Conservation (phyloP, 176 grass and related monocot genomes). For the Bolboschoenus planiculmis region DNA sequence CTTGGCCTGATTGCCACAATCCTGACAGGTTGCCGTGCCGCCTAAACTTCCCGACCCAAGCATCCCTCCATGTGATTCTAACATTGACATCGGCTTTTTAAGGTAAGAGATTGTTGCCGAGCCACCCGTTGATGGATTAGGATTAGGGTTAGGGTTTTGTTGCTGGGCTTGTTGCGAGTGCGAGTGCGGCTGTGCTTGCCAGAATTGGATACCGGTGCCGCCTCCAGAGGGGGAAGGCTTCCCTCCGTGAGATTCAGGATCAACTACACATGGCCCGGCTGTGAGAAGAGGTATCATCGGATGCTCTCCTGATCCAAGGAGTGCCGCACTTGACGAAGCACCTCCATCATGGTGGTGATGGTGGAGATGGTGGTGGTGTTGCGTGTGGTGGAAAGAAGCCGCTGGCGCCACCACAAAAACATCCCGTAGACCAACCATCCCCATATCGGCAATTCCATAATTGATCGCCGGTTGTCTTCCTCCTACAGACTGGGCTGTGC, state of each 20-base stretch:
- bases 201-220: constrained; percentile 55
- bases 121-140: background rate
- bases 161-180: background rate
- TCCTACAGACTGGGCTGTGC: constrained; percentile 11
- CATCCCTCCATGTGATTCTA: constrained; percentile 33
- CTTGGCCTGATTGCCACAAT: constrained; percentile 94
- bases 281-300: constrained; percentile 63
- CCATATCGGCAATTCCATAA: constrained; percentile 57
- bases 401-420: constrained; percentile 57
- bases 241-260: background rate
- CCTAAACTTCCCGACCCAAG: constrained; percentile 15
- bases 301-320: constrained; percentile 25
- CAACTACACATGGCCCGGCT: constrained; percentile 45
- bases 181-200: constrained; percentile 38
- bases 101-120: constrained; percentile 39
- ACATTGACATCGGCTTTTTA: constrained; percentile 41
- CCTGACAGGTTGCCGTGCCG: constrained; percentile 46
- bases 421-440: constrained; percentile 40
- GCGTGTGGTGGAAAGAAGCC: constrained; percentile 35
- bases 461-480: constrained; percentile 36
- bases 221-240: constrained; percentile 24
- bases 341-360: constrained; percentile 47
- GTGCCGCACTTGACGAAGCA: background rate
- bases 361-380: constrained; percentile 46
- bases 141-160: constrained; percentile 35